Evolutionary conservation across 169 alveolate genomes (phyloP).

Genomic region (Theileria luwenshuni): DNA sequence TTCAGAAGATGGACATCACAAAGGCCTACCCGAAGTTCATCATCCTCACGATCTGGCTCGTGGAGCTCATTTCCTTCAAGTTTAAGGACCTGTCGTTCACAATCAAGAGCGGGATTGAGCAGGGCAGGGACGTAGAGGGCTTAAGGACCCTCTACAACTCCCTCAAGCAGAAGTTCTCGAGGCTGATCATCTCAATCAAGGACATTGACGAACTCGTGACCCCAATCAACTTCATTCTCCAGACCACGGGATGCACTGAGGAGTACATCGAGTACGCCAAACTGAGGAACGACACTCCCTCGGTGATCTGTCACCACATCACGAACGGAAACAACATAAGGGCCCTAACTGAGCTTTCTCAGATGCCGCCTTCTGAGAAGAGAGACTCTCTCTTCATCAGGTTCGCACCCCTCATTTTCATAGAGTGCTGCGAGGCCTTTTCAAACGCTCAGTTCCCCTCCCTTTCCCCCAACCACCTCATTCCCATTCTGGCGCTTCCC

Average conservation of each 20-base stretch:
- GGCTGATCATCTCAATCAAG: constrained; percentile 36
- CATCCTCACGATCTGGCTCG: constrained; percentile 58
- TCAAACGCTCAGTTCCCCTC: constrained; percentile 39
- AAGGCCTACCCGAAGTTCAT: constrained; percentile 57
- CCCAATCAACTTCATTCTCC: constrained; percentile 57
- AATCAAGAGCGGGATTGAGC: constrained; percentile 27
- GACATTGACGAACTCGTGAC: constrained; percentile 57
- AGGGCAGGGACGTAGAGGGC: constrained; percentile 20
- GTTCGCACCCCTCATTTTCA: constrained; percentile 63
- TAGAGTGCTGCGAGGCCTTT: constrained; percentile 51
- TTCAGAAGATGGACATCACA: constrained; percentile 41
- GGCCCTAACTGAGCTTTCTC: constrained; percentile 51
- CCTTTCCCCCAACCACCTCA: constrained; percentile 35
- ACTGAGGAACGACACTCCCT: constrained; percentile 44
- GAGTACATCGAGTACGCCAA: constrained; percentile 62
- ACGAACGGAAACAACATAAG: constrained; percentile 48
- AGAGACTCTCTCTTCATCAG: constrained; percentile 46
- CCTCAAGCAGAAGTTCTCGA: constrained; percentile 32
- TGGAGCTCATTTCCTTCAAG: constrained; percentile 47
- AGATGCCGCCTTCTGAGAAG: constrained; percentile 58
- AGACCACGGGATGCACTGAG: constrained; percentile 60
- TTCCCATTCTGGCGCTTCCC: constrained; percentile 54
- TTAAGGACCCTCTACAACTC: constrained; percentile 11
- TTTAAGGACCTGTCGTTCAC: constrained; percentile 39
- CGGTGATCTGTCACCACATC: constrained; percentile 39